A percentile compares a stretch with the other conserved stretches of the same genome.
Conservation (phyloP, 192 early-diverging fungal species). For the Martensiomyces pterosporus region DNA sequence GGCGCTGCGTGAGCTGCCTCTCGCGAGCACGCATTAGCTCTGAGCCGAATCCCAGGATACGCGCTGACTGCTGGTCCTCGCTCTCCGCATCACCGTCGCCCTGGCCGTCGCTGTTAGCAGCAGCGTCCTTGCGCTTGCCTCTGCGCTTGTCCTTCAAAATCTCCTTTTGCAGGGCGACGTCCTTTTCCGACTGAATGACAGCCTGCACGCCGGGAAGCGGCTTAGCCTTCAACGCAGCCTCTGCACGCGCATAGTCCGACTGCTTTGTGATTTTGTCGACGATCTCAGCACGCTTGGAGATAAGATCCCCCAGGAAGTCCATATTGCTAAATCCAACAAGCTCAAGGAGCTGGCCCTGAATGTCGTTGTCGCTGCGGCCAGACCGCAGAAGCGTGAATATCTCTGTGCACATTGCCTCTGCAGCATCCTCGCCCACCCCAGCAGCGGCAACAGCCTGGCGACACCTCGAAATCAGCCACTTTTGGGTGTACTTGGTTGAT, state of each 20-base stretch:
- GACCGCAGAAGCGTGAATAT: slow-evolving; percentile 24
- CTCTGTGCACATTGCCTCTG: slow-evolving; percentile 29
- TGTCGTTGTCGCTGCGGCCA: slow-evolving; percentile 32
- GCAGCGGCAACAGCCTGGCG: slow-evolving; percentile 8
- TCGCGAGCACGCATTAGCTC: slow-evolving; percentile 39
- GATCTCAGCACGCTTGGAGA: slow-evolving; percentile 28
- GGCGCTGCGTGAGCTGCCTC: slow-evolving; percentile 34
- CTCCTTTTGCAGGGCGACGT: slow-evolving; percentile 32
- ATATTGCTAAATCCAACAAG: slow-evolving; percentile 47
- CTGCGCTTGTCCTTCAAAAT: slow-evolving; percentile 26
- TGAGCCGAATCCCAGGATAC: slow-evolving; percentile 28
- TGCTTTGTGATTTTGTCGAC: slow-evolving; percentile 22
- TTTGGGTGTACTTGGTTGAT: slow-evolving; percentile 2
- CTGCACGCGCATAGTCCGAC: slow-evolving; percentile 24
- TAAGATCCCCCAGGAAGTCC: slow-evolving; percentile 36
- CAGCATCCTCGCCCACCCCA: slow-evolving; percentile 16
- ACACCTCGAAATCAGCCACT: slow-evolving; percentile 33
- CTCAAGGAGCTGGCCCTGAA: slow-evolving; percentile 44
- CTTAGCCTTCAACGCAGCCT: slow-evolving; percentile 6
- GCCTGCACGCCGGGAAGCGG: slow-evolving; percentile 25
- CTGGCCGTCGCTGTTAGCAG: neutral
- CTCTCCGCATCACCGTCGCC: slow-evolving; percentile 1
- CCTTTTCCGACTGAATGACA: slow-evolving; percentile 22
- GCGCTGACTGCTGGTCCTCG: slow-evolving; percentile 25
- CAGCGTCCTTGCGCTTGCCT: slow-evolving; percentile 3